A percentile compares a stretch with the other conserved stretches of the same genome.
These are phyloP conservation scores for Zymoseptoria passerinii DNA, from an alignment of 2,329 filamentous ascomycete species.

Conservation along the genomic window DNA sequence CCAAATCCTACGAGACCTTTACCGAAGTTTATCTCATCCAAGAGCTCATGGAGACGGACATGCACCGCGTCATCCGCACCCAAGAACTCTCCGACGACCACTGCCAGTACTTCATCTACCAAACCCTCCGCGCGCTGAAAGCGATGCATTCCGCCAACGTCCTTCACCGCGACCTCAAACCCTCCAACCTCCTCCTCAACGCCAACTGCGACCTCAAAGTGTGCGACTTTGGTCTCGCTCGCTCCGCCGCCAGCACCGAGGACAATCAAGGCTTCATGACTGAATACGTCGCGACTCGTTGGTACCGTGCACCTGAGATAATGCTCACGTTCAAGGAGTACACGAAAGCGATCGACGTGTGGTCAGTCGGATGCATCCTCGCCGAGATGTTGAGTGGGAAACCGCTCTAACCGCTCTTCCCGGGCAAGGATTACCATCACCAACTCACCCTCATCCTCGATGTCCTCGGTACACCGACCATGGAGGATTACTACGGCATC, in stretches of 20 bases:
- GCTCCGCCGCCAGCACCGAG: constrained; percentile 87
- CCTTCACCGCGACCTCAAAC: constrained; percentile 92
- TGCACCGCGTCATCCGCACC: constrained; percentile 97
- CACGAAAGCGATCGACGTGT: constrained; percentile 98
- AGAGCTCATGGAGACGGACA: constrained; percentile 99
- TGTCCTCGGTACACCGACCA: constrained; percentile 93
- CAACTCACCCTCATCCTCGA: constrained; percentile 95
- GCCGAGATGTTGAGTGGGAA: constrained; percentile 99
- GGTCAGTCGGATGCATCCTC: constrained; percentile 96
- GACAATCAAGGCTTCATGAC: constrained; percentile 99
- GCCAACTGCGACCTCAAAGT: constrained; percentile 99
- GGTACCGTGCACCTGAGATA: constrained; percentile 98
- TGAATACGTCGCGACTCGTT: constrained; percentile 97
- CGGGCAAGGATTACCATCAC: constrained; percentile 98
- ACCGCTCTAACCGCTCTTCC: constrained; percentile 93
- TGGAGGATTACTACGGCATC: constrained; percentile 99
- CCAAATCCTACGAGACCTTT: constrained; percentile 89
- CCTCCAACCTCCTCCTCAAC: constrained; percentile 91
- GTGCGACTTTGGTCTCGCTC: constrained; percentile 93
- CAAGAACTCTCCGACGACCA: constrained; percentile 98
- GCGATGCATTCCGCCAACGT: constrained; percentile 99
- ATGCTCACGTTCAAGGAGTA: constrained; percentile 99
- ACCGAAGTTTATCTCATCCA: constrained; percentile 98
- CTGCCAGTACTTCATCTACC: constrained; percentile 99
- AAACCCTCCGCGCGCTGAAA: constrained; percentile 93